Conservation (phyloP, 306 rosid genomes). For the Fragaria iinumae region DNA sequence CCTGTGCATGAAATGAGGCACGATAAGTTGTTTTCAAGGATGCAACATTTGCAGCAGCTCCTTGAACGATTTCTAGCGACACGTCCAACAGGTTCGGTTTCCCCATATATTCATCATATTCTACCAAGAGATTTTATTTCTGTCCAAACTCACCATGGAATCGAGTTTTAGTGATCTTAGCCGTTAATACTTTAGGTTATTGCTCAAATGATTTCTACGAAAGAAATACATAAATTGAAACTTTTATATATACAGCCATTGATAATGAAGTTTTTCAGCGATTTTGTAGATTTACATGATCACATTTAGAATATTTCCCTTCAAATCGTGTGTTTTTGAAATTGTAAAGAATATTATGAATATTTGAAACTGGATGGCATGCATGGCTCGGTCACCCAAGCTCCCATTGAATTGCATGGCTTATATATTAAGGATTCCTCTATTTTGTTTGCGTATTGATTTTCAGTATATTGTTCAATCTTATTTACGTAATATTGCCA, state of each 20-base stretch:
- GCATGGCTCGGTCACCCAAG: background rate
- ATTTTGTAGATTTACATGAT: background rate
- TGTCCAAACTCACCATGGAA: background rate
- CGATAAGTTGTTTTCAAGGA: conserved; percentile 60
- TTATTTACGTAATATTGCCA: too few species aligned
- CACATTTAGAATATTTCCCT: background rate
- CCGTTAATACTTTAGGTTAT: background rate
- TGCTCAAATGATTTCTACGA: background rate
- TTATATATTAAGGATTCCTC: too few species aligned
- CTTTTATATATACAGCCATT: background rate
- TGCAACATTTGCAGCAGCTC: conserved; percentile 77
- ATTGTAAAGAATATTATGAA: background rate
- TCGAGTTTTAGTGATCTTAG: background rate
- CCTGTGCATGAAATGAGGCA: conserved; percentile 60
- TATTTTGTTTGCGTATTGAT: too few species aligned
- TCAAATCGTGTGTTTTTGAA: background rate
- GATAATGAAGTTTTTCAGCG: background rate
- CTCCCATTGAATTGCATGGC: background rate
- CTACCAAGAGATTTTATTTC: background rate
- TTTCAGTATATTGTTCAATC: background rate
- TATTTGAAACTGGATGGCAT: background rate
- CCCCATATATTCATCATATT: background rate
- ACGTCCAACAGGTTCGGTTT: conserved; percentile 83
- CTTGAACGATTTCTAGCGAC: conserved; percentile 86
- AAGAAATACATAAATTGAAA: background rate